Base-by-base conservation (phyloP, 495 filamentous ascomycete species). In the Peziza echinospora region DNA sequence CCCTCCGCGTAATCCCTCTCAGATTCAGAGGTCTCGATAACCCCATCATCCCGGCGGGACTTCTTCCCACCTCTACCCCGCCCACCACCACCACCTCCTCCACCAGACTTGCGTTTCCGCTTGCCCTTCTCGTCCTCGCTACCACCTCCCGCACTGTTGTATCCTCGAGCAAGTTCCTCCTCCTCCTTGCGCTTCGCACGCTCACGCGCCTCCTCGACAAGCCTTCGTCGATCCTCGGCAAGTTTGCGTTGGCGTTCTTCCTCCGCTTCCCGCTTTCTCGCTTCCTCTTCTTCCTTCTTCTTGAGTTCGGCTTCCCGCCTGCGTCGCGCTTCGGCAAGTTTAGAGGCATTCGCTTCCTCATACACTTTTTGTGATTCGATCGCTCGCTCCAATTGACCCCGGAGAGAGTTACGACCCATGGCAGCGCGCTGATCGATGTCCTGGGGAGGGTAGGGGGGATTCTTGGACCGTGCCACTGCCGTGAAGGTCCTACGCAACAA, bases 321-420 rank as follows among this genome's bases (percentile, higher is more conserved):
- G 54, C 77, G 73, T 5, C 80, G 71, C 0, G 87, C 86, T 25
- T 79, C 71, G 41, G 76, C 71, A 0, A 93, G 69, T 54, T 86
- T 83, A 42, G 77, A 72, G 30, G 84, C 82, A 57, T 94, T 94
- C 67, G 81, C 82, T 48, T 85, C 79, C 57, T 97, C 91, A 59
- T 92, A 96, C 53, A 91, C 85, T 43, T 71, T 76, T 62, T 96
- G 89, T 48, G 67, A 76, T 52, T 84, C 77, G 24, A 87, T 70
- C 0, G 82, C 77, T 41, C 84, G 77, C 51, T 85, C 84, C 5
- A 96, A 71, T 62, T 97, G 87, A 51, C 78, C 80, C 49, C 82
- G 78, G 62, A 92, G 85, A 0, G 91, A 96, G 56, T 93, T 89
- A 22, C 78, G 72, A 48, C 82, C 85, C 91, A 97, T 96, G 68